phyloP scores from a whole-genome alignment of 495 filamentous ascomycete genomes.

The Aspergillus ellipticus region DNA sequence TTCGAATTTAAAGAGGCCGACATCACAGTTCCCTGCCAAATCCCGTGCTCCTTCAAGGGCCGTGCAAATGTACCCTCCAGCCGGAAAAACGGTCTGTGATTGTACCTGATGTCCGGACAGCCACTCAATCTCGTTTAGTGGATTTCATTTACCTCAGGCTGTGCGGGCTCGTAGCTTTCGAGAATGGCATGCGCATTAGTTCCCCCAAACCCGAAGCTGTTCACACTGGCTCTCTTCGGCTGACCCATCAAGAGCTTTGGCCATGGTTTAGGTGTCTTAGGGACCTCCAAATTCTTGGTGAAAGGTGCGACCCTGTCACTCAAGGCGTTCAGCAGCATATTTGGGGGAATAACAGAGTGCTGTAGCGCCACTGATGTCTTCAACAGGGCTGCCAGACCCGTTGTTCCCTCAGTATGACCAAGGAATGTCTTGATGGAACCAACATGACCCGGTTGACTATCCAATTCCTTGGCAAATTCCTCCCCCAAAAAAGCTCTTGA shows the following conservation, averaged over 20 bases:
- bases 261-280: constrained; percentile 22
- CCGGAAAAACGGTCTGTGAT: too few relatives aligned
- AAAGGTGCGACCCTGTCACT: not conserved
- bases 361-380: constrained; percentile 51
- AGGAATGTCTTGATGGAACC: not conserved
- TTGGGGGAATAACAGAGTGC: constrained; percentile 34
- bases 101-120: too few relatives aligned
- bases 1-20: too few relatives aligned
- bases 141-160: too few relatives aligned
- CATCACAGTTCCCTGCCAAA: too few relatives aligned
- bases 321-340: not conserved
- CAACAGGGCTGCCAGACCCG: constrained; percentile 19
- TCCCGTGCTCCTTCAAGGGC: too few relatives aligned
- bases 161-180: not conserved
- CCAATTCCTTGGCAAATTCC: too few relatives aligned
- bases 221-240: constrained; percentile 22
- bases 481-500: too few relatives aligned
- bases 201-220: constrained; percentile 33
- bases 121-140: too few relatives aligned
- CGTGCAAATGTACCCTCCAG: too few relatives aligned
- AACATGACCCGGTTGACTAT: too few relatives aligned
- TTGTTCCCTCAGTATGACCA: not conserved
- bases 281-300: constrained; percentile 10
- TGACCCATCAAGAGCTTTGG: constrained; percentile 11
- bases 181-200: constrained; percentile 23